phyloP scores from a whole-genome alignment of 805 yeast species.

The Monosporozyma aerobia region DNA sequence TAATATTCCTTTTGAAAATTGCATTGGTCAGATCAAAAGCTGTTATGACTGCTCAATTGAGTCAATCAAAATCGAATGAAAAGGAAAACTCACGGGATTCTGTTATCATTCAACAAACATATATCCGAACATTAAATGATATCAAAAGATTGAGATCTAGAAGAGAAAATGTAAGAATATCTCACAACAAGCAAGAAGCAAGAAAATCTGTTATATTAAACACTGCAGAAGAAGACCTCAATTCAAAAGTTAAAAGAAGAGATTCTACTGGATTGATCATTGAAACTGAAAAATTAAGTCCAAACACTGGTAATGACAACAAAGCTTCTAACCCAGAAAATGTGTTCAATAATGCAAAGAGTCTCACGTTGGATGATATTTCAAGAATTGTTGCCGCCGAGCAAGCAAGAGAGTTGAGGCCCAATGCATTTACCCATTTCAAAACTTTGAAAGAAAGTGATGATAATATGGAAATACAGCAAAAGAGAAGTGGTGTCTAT shows the following conservation, averaged over 20 bases:
- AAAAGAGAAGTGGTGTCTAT: conserved; percentile 34
- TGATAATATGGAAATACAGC: conserved; percentile 13
- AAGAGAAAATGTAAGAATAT: conserved; percentile 47
- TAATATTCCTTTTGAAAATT: conserved; percentile 67
- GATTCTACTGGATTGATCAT: conserved; percentile 27
- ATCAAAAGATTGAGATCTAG: conserved; percentile 67
- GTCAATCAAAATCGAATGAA: conserved; percentile 4
- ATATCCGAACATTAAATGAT: conserved; percentile 62
- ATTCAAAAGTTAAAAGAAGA: neutral
- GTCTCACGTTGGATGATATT: conserved; percentile 88
- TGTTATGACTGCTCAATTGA: conserved; percentile 40
- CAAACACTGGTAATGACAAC: conserved; percentile 23
- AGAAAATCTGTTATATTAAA: conserved; percentile 59
- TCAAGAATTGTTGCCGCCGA: conserved; percentile 96
- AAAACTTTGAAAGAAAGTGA: conserved; percentile 32
- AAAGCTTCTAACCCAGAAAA: conserved; percentile 27
- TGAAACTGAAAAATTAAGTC: conserved; percentile 14
- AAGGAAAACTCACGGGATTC: conserved; percentile 11
- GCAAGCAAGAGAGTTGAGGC: conserved; percentile 87
- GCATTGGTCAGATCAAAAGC: conserved; percentile 69
- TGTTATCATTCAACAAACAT: conserved; percentile 38
- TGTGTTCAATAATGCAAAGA: conserved; percentile 68
- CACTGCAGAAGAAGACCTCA: conserved; percentile 32
- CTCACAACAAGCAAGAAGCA: conserved; percentile 48
- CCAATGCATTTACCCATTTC: conserved; percentile 84